phyloP scores from a whole-genome alignment of 2,329 filamentous ascomycete species.

The Microdochium trichocladiopsis region DNA sequence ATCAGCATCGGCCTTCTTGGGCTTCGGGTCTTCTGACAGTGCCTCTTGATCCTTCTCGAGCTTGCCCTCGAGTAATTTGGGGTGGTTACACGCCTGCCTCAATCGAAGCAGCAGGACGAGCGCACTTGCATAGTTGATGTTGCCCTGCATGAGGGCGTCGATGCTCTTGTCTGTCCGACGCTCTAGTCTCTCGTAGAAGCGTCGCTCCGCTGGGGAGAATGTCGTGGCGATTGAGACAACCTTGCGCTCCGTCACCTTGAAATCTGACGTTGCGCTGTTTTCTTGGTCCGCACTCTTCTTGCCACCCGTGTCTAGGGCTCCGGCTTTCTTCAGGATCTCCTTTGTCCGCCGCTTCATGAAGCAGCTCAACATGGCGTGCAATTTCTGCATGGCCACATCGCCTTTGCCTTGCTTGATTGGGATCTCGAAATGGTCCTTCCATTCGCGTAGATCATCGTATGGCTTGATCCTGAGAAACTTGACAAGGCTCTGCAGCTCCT shows the following conservation, averaged over 20 bases:
- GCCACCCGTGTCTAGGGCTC: slow-evolving; percentile 70
- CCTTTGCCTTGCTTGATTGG: slow-evolving; percentile 89
- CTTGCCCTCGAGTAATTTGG: slow-evolving; percentile 77
- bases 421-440: slow-evolving; percentile 85
- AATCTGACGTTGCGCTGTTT: slow-evolving; percentile 49
- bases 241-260: slow-evolving; percentile 88
- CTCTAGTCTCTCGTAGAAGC: slow-evolving; percentile 81
- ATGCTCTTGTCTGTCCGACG: slow-evolving; percentile 80
- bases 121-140: slow-evolving; percentile 87
- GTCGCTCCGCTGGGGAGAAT: slow-evolving; percentile 72
- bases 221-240: slow-evolving; percentile 73
- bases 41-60: slow-evolving; percentile 84
- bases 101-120: slow-evolving; percentile 86
- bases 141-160: slow-evolving; percentile 78
- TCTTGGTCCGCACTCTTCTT: slow-evolving; percentile 46
- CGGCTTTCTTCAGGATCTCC: slow-evolving; percentile 85
- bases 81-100: slow-evolving; percentile 92
- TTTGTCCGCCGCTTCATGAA: slow-evolving; percentile 99
- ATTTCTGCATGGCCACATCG: slow-evolving; percentile 76
- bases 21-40: slow-evolving; percentile 55
- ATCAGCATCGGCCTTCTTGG: slow-evolving; percentile 50
- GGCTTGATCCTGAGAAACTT: slow-evolving; percentile 89
- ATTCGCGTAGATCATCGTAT: slow-evolving; percentile 77
- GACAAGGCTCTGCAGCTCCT: slow-evolving; percentile 90
- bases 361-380: slow-evolving; percentile 79